Evolutionary conservation across 2,329 filamentous ascomycete species (phyloP).

Genomic region (Cephalotrichum gorgonifer): DNA sequence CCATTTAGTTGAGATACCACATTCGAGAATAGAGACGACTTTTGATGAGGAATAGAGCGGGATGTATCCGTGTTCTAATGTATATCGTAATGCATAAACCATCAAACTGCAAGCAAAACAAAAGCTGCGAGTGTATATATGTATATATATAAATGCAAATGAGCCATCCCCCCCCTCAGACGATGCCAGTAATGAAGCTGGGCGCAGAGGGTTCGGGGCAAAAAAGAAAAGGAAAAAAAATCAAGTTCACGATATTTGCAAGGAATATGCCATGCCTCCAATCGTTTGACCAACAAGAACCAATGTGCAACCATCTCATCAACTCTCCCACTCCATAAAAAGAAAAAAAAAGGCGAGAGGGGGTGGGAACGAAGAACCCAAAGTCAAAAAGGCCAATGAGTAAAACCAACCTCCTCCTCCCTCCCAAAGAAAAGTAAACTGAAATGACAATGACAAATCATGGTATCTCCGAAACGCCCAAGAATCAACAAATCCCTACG

Average conservation of each 20-base stretch:
- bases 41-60: constrained; percentile 1
- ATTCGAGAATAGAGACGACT: neutral
- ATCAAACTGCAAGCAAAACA: constrained; percentile 2
- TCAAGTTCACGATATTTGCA: neutral
- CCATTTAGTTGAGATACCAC: neutral
- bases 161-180: neutral
- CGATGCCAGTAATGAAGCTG: neutral
- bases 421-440: too few species aligned
- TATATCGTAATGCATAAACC: constrained; percentile 7
- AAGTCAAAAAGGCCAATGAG: too few species aligned
- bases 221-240: constrained; percentile 1
- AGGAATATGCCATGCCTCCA: neutral
- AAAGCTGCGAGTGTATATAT: neutral
- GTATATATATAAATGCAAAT: constrained; percentile 5
- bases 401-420: too few species aligned
- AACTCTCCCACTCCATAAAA: neutral
- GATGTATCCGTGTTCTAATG: constrained; percentile 6
- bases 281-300: neutral
- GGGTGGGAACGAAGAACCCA: too few species aligned
- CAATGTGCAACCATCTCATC: neutral
- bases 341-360: too few species aligned
- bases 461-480: constrained; percentile 2
- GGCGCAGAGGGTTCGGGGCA: neutral
- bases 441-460: constrained; percentile 2
- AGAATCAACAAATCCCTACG: neutral